phyloP scores from a whole-genome alignment of 305 asterid species.

The Solanum aculeatissimum region DNA sequence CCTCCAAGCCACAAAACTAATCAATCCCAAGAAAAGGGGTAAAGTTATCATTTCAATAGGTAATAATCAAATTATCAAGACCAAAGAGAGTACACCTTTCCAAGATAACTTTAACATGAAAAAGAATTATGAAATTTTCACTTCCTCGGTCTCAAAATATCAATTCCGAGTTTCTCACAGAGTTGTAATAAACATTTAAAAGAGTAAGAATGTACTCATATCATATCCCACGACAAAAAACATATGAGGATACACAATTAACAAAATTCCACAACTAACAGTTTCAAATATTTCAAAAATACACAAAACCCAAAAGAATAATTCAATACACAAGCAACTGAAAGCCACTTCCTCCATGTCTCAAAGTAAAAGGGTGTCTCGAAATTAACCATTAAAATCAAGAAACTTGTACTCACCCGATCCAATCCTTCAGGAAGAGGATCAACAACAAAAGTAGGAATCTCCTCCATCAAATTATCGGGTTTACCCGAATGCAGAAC shows the following conservation, averaged over 20 bases:
- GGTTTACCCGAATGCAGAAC: conserved; percentile 83
- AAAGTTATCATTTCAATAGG: not conserved
- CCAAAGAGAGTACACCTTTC: not conserved
- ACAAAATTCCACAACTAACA: not conserved
- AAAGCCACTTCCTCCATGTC: not conserved
- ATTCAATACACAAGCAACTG: not conserved
- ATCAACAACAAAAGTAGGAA: conserved; percentile 78
- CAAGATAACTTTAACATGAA: not conserved
- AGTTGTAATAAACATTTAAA: not conserved
- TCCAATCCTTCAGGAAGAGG: conserved; percentile 94
- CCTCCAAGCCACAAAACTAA: not conserved
- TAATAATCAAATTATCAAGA: not conserved
- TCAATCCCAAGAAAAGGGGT: not conserved
- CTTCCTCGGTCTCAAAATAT: not conserved
- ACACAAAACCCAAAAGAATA: not conserved
- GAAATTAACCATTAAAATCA: not conserved
- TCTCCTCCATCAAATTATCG: conserved; percentile 86
- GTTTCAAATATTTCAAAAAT: not conserved
- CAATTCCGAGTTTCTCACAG: not conserved
- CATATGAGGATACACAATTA: not conserved
- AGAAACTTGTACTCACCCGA: conserved; percentile 41
- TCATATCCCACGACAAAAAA: not conserved
- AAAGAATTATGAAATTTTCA: not conserved
- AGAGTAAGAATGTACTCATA: not conserved
- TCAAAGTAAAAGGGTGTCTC: not conserved